Percentiles rank a stretch among this genome's conserved stretches.
Conservation (phyloP, 352 stramenopile genomes). For the Lagenidium giganteum region DNA sequence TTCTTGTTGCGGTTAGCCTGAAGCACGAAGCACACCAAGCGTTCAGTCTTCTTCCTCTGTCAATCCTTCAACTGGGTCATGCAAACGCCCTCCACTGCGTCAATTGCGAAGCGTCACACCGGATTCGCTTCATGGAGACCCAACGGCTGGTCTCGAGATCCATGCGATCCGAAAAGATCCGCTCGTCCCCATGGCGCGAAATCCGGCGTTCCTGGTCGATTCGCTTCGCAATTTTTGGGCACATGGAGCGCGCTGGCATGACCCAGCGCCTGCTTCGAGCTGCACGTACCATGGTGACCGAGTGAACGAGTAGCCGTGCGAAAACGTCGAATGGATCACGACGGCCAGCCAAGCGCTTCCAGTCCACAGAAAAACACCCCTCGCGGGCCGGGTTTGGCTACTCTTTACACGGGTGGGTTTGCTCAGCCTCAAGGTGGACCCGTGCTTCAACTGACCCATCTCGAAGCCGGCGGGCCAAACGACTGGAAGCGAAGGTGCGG, state of each 20-base stretch:
- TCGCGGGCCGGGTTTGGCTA: constrained; percentile 18
- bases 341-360: constrained; percentile 3
- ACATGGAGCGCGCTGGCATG: neutral
- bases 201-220: neutral
- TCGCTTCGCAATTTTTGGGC: neutral
- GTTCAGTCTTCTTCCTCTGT: too few species aligned
- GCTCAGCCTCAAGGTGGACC: constrained; percentile 17
- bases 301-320: constrained; percentile 19
- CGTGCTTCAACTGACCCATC: neutral
- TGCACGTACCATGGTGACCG: constrained; percentile 26
- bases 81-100: neutral
- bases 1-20: constrained; percentile 32
- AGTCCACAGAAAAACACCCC: constrained; percentile 24
- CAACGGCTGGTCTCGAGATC: too few species aligned
- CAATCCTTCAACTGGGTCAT: too few species aligned
- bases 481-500: neutral
- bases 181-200: neutral
- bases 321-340: constrained; percentile 28
- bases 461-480: too few species aligned
- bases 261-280: too few species aligned
- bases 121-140: neutral
- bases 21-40: too few species aligned
- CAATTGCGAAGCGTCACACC: neutral
- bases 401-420: constrained; percentile 5
- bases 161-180: neutral